Conservation (phyloP, 768 basidiomycete genomes). For the Hemileccinum impolitum region DNA sequence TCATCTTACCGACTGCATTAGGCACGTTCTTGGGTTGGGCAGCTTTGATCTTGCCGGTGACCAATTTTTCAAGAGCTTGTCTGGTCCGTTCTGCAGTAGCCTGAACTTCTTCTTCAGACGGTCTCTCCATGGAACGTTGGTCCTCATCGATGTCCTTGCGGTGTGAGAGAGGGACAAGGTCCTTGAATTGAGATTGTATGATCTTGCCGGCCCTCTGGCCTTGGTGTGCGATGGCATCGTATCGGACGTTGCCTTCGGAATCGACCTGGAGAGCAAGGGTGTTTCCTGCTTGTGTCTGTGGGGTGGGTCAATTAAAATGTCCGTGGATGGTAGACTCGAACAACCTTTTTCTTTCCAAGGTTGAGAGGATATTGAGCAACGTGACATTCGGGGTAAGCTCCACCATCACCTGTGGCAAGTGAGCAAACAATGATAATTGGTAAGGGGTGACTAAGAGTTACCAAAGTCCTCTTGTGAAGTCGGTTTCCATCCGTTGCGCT, state of each 20-base stretch:
- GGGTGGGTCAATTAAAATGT: slow-evolving; percentile 1
- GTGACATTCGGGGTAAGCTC: slow-evolving; percentile 93
- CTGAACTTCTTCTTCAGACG: slow-evolving; percentile 90
- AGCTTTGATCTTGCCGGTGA: slow-evolving; percentile 95
- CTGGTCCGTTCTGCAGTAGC: slow-evolving; percentile 89
- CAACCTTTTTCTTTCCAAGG: slow-evolving; percentile 91
- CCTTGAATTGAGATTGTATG: slow-evolving; percentile 96
- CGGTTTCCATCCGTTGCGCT: slow-evolving; percentile 84
- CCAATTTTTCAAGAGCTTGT: slow-evolving; percentile 88
- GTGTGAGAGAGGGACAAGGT: slow-evolving; percentile 88
- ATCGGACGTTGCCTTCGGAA: slow-evolving; percentile 92
- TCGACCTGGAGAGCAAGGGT: slow-evolving; percentile 97
- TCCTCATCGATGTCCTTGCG: slow-evolving; percentile 83
- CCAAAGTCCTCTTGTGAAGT: slow-evolving; percentile 80
- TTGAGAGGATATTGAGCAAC: slow-evolving; percentile 95
- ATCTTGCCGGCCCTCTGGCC: slow-evolving; percentile 84
- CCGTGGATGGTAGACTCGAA: slow-evolving; percentile 15
- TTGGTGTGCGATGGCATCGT: slow-evolving; percentile 95
- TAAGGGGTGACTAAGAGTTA: slow-evolving; percentile 34
- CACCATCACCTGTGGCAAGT: slow-evolving; percentile 64
- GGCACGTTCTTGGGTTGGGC: slow-evolving; percentile 96
- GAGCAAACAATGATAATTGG: not conserved
- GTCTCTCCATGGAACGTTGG: slow-evolving; percentile 79
- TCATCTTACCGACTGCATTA: slow-evolving; percentile 75
- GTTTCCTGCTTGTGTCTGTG: slow-evolving; percentile 83